Percentiles rank a stretch among this genome's conserved stretches.
phyloP scores from a whole-genome alignment of 768 basidiomycete genomes.

The Podaxis rugospora region DNA sequence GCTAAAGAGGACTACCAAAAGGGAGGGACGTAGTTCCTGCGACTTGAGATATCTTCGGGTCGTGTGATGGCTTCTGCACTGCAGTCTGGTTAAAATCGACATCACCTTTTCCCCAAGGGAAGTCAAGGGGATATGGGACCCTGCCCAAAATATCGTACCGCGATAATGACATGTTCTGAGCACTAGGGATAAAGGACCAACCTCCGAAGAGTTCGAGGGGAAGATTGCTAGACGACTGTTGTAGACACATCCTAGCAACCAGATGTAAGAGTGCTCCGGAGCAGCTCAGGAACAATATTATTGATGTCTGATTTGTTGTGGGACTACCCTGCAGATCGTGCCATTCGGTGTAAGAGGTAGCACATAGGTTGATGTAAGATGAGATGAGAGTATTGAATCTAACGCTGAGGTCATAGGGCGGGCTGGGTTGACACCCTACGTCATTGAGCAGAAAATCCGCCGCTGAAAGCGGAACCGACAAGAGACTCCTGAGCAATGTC shows the following conservation, averaged over 20 bases:
- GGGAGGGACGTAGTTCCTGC: neutral
- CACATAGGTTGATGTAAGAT: neutral
- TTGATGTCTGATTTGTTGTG: neutral
- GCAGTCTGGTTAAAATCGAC: neutral
- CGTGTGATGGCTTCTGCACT: neutral
- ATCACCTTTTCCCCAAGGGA: neutral
- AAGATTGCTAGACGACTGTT: neutral
- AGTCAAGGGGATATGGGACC: neutral
- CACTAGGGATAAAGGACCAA: neutral
- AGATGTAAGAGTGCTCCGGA: neutral
- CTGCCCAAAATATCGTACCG: neutral
- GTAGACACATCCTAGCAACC: neutral
- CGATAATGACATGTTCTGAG: neutral
- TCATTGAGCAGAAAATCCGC: slow-evolving; percentile 3
- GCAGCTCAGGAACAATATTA: neutral
- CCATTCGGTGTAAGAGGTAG: neutral
- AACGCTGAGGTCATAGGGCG: neutral
- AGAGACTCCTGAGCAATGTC: neutral
- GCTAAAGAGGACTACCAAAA: neutral
- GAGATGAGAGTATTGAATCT: neutral
- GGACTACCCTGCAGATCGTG: slow-evolving; percentile 5
- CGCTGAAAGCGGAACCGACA: neutral
- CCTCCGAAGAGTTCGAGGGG: neutral
- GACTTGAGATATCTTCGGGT: neutral
- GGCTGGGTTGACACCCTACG: neutral